Evolutionary conservation across 208 protist species (phyloP).

Genomic region (Acanthamoeba royreba): DNA sequence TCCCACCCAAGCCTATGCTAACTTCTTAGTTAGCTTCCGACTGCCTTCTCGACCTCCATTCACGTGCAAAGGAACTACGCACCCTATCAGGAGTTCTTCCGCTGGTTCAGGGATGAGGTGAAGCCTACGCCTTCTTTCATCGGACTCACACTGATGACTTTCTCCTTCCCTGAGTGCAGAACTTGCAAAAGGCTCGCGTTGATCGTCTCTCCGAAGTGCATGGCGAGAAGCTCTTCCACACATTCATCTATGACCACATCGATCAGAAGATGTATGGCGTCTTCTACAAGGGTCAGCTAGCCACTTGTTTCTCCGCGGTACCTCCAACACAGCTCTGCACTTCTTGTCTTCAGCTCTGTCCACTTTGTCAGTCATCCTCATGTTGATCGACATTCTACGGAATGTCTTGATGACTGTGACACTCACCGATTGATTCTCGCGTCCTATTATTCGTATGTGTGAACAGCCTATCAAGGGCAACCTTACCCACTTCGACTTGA

Average conservation of each 20-base stretch:
- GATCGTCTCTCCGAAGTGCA: background rate
- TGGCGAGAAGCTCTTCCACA: background rate
- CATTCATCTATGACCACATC: slow-evolving; percentile 2
- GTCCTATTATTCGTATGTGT: no score
- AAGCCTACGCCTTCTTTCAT: no score
- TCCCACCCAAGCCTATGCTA: no score
- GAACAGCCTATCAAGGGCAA: background rate
- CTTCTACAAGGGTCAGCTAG: background rate
- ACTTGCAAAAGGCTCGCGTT: background rate
- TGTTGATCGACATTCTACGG: no score
- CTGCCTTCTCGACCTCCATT: background rate
- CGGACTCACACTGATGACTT: no score
- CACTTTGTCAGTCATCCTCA: background rate
- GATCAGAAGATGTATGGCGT: background rate
- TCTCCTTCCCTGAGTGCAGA: background rate
- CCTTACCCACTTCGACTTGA: slow-evolving; percentile 17
- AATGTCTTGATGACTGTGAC: background rate
- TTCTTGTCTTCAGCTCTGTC: background rate
- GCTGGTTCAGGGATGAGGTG: slow-evolving; percentile 40
- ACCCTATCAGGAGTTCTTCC: slow-evolving; percentile 17
- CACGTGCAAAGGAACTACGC: slow-evolving; percentile 17
- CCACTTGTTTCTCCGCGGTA: slow-evolving; percentile 15
- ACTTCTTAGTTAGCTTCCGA: background rate
- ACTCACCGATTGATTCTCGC: background rate
- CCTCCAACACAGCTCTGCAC: background rate